Conservation (phyloP, 106 monocot species). For the Dendrobium catenatum region DNA sequence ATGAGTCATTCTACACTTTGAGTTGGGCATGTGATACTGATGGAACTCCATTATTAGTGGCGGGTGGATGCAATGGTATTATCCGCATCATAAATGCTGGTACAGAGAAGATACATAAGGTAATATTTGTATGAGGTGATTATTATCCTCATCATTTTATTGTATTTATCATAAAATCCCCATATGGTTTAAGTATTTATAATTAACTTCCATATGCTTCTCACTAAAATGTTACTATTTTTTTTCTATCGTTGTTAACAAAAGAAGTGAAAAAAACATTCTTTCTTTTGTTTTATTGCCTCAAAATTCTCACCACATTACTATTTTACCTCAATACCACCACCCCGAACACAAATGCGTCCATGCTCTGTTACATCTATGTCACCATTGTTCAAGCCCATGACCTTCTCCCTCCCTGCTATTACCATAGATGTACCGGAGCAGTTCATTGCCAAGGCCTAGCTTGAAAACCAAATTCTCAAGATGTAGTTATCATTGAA, state of each 20-base stretch:
- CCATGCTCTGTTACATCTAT: not conserved
- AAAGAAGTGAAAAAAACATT: not conserved
- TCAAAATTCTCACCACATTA: not conserved
- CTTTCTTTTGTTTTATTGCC: not conserved
- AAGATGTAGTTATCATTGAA: not conserved
- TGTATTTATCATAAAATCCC: not conserved
- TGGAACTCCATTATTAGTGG: constrained; percentile 78
- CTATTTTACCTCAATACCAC: not conserved
- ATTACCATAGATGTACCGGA: not conserved
- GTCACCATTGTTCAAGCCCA: not conserved
- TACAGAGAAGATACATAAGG: constrained; percentile 85
- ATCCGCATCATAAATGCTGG: constrained; percentile 88
- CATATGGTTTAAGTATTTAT: not conserved
- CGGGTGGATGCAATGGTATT: constrained; percentile 91
- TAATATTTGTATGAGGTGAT: constrained; percentile 1
- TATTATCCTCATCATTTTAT: not conserved
- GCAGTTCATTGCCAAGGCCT: not conserved
- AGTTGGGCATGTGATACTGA: constrained; percentile 92
- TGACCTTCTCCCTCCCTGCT: not conserved
- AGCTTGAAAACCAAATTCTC: not conserved
- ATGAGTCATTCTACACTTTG: constrained; percentile 75
- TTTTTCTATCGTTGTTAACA: not conserved
- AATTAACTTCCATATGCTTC: not conserved
- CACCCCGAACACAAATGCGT: not conserved
- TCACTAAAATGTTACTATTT: not conserved